phyloP scores from a whole-genome alignment of 805 yeast genomes.

The Starmerella roubikii region DNA sequence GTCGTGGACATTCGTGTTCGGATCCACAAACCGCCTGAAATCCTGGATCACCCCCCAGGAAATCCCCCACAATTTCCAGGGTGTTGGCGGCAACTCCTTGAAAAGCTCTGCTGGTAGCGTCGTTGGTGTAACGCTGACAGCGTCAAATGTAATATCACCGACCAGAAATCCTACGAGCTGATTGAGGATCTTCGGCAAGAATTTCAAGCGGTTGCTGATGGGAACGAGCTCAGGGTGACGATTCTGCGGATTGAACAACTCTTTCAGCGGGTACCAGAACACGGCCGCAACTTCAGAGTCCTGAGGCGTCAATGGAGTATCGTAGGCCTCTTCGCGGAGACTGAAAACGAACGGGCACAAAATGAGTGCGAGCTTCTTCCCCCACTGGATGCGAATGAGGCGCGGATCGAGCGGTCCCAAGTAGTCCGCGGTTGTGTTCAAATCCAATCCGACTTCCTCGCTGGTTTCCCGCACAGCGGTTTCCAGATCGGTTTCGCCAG shows the following conservation, averaged over 20 bases:
- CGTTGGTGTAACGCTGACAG: slow-evolving; percentile 17
- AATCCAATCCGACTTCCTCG: slow-evolving; percentile 31
- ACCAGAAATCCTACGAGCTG: slow-evolving; percentile 12
- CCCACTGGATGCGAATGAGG: slow-evolving; percentile 26
- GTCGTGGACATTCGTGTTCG: slow-evolving; percentile 9
- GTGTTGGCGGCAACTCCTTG: slow-evolving; percentile 13
- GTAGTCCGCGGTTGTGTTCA: slow-evolving; percentile 19
- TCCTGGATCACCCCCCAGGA: slow-evolving; percentile 27
- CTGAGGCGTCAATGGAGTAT: slow-evolving; percentile 21
- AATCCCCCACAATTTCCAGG: slow-evolving; percentile 29
- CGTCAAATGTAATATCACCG: slow-evolving; percentile 24
- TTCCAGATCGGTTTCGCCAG: slow-evolving; percentile 24
- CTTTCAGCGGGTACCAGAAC: slow-evolving; percentile 27
- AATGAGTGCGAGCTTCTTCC: slow-evolving; percentile 24
- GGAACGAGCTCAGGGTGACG: slow-evolving; percentile 17
- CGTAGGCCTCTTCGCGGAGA: slow-evolving; percentile 16
- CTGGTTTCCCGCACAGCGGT: slow-evolving; percentile 28
- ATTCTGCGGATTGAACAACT: slow-evolving; percentile 17
- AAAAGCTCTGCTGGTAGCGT: background rate
- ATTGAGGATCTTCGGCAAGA: slow-evolving; percentile 10
- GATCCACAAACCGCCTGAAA: slow-evolving; percentile 20
- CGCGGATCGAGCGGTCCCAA: slow-evolving; percentile 28
- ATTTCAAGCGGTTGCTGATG: slow-evolving; percentile 19
- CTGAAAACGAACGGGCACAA: slow-evolving; percentile 28
- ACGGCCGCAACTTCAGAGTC: slow-evolving; percentile 27